phyloP scores from a whole-genome alignment of 2,329 filamentous ascomycete genomes.

The Rutstroemia sydowiana region DNA sequence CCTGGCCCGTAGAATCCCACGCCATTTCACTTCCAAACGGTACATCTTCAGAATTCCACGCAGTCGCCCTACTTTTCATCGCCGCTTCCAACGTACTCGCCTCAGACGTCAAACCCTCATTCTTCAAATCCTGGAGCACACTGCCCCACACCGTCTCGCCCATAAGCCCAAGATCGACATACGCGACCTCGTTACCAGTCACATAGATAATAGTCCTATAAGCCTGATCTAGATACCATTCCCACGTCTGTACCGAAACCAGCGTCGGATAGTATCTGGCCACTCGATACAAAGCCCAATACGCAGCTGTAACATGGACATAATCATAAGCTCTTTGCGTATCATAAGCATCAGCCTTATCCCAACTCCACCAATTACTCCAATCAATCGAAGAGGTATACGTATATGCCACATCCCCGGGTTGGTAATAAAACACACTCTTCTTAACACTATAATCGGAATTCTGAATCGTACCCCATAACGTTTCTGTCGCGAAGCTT shows the following conservation, averaged over 20 bases:
- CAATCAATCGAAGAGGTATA: slow-evolving; percentile 42
- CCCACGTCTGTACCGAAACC: slow-evolving; percentile 36
- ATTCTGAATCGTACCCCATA: slow-evolving; percentile 43
- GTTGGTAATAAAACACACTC: slow-evolving; percentile 51
- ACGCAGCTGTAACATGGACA: slow-evolving; percentile 47
- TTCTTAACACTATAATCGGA: slow-evolving; percentile 43
- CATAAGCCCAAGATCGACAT: slow-evolving; percentile 46
- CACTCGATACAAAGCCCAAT: slow-evolving; percentile 51
- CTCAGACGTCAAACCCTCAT: slow-evolving; percentile 37
- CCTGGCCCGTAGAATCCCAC: slow-evolving; percentile 56
- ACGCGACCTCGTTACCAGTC: slow-evolving; percentile 35
- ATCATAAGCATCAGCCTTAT: slow-evolving; percentile 37
- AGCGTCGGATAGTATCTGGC: slow-evolving; percentile 42
- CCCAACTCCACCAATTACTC: slow-evolving; percentile 46
- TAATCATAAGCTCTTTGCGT: slow-evolving; percentile 51
- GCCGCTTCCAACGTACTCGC: slow-evolving; percentile 35
- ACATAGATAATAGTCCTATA: slow-evolving; percentile 41
- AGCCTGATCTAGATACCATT: slow-evolving; percentile 49
- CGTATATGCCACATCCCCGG: slow-evolving; percentile 34
- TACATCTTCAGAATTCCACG: slow-evolving; percentile 43
- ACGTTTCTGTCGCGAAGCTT: slow-evolving; percentile 42
- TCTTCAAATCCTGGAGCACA: slow-evolving; percentile 42
- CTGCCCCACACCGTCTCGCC: slow-evolving; percentile 51
- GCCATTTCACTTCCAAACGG: slow-evolving; percentile 56
- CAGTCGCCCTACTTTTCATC: slow-evolving; percentile 42